These are phyloP conservation scores for Mortierella sp. DNA, from an alignment of 371 early-diverging fungal species.

Conservation along the genomic window DNA sequence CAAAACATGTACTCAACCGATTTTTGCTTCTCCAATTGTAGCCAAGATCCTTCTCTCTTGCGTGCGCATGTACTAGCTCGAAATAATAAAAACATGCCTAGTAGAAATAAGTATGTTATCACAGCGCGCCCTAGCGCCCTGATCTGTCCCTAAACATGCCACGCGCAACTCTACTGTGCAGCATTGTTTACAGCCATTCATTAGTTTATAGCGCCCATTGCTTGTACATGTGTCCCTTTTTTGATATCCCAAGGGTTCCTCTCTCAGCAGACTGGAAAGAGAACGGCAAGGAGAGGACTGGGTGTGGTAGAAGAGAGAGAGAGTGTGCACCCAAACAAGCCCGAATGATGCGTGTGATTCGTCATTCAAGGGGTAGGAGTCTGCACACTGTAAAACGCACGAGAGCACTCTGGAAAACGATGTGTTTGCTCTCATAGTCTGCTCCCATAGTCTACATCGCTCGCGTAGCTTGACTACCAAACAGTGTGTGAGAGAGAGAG, in stretches of 20 bases:
- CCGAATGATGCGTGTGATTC: slow-evolving; percentile 4
- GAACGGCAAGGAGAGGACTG: not conserved
- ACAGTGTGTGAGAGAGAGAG: not conserved
- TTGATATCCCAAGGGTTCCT: not conserved
- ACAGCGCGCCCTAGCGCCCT: no score
- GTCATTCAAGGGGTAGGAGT: slow-evolving; percentile 7
- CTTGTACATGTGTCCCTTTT: slow-evolving; percentile 5
- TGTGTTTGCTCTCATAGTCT: not conserved
- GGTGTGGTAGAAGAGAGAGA: not conserved
- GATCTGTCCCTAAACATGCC: not conserved
- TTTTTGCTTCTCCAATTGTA: no score
- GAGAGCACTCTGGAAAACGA: not conserved
- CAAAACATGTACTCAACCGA: no score
- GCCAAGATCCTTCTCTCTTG: no score
- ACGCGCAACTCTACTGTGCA: not conserved
- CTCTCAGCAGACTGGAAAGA: not conserved
- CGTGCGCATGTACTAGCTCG: no score
- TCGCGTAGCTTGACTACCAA: no score
- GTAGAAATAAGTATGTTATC: not conserved
- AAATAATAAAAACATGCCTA: not conserved
- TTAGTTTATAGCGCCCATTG: not conserved
- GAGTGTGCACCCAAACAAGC: not conserved
- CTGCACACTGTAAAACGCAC: not conserved
- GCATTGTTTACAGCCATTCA: not conserved
- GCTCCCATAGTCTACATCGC: no score